A percentile compares a stretch with the other conserved stretches of the same genome.
Evolutionary conservation across 352 stramenopile genomes (phyloP).

Genomic region (Globisporangium takayamanum): DNA sequence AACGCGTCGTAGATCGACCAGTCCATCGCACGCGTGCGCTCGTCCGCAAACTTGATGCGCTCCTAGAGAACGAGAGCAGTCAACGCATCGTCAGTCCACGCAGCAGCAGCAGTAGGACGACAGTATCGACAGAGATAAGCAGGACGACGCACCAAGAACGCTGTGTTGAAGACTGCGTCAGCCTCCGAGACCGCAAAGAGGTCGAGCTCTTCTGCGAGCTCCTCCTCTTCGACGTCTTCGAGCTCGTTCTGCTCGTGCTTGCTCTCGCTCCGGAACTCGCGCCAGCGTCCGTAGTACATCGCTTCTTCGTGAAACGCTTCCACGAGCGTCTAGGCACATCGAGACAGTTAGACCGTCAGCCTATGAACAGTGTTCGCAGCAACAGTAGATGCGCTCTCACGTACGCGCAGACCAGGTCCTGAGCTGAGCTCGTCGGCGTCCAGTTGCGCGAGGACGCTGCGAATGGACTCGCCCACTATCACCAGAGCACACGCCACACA

Average conservation of each 20-base stretch:
- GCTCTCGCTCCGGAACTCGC: constrained; percentile 73
- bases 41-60: constrained; percentile 79
- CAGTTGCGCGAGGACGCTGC: constrained; percentile 26
- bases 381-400: constrained; percentile 4
- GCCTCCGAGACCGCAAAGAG: constrained; percentile 75
- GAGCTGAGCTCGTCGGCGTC: constrained; percentile 36
- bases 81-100: constrained; percentile 2
- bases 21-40: constrained; percentile 78
- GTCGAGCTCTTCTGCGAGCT: constrained; percentile 80
- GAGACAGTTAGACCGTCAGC: neutral
- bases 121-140: neutral
- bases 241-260: constrained; percentile 74
- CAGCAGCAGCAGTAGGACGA: neutral
- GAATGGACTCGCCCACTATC: constrained; percentile 54
- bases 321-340: constrained; percentile 45
- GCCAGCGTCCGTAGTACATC: constrained; percentile 79
- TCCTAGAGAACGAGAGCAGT: constrained; percentile 24
- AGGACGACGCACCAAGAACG: constrained; percentile 48
- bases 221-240: constrained; percentile 77
- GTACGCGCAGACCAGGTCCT: constrained; percentile 42
- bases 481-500: neutral
- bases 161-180: constrained; percentile 68
- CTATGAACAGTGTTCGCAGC: constrained; percentile 1
- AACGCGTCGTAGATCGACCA: constrained; percentile 80
- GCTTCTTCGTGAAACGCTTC: constrained; percentile 75